Evolutionary conservation across 2,329 filamentous ascomycete genomes (phyloP).

Genomic region (Lecanicillium sp.): DNA sequence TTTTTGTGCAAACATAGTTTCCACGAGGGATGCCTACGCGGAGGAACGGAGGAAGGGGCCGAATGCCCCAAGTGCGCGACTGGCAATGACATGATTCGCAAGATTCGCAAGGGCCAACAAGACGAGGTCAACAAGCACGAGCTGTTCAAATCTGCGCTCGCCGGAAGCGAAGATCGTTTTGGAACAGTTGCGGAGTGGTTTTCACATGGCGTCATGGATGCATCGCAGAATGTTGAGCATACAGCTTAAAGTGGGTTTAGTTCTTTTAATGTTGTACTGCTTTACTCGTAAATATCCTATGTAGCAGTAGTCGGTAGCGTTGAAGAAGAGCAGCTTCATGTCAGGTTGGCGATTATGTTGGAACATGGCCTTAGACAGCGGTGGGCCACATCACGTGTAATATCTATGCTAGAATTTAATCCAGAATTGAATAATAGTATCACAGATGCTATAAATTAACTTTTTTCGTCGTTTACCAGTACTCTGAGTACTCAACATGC

Average conservation of each 20-base stretch:
- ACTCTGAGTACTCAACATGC: too few species aligned
- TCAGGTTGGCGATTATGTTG: neutral
- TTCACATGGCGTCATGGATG: slow-evolving; percentile 80
- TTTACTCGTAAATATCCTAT: too few species aligned
- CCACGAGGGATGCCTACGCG: slow-evolving; percentile 76
- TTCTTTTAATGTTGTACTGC: too few species aligned
- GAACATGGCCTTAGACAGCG: too few species aligned
- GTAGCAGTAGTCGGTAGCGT: neutral
- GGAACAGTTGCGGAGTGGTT: slow-evolving; percentile 93
- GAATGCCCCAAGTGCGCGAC: slow-evolving; percentile 83
- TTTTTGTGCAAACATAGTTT: slow-evolving; percentile 97
- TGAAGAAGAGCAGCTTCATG: too few species aligned
- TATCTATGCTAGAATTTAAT: too few species aligned
- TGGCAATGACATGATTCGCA: slow-evolving; percentile 80
- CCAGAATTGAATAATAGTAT: too few species aligned
- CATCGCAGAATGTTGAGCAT: slow-evolving; percentile 28
- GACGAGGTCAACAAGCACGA: slow-evolving; percentile 85
- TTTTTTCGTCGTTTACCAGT: too few species aligned
- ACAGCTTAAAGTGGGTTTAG: slow-evolving; percentile 3
- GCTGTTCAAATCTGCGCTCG: slow-evolving; percentile 75
- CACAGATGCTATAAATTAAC: too few species aligned
- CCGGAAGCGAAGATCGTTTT: slow-evolving; percentile 72
- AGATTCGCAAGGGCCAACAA: slow-evolving; percentile 77
- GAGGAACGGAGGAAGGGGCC: slow-evolving; percentile 44
- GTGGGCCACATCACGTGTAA: too few species aligned